A percentile compares a stretch with the other conserved stretches of the same genome.
These are phyloP conservation scores for Apophysomyces sp. DNA, from an alignment of 371 early-diverging fungal species.

Conservation along the genomic window DNA sequence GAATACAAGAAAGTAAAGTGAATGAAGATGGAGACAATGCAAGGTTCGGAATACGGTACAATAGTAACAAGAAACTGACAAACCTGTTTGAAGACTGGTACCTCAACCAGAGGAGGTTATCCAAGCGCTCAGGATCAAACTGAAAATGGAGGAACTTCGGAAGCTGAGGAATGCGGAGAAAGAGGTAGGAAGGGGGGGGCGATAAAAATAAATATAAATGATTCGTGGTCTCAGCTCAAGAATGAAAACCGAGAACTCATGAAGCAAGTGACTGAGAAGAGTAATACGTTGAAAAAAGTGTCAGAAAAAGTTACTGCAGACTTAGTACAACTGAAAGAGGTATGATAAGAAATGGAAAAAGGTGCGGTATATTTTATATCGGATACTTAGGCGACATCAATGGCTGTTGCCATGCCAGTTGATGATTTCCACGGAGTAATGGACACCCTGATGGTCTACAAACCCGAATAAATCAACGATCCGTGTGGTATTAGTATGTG, in stretches of 20 bases:
- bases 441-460: neutral
- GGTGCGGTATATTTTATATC: neutral
- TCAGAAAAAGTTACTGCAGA: neutral
- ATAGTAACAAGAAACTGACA: neutral
- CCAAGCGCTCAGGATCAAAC: slow-evolving; percentile 10
- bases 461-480: neutral
- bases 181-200: neutral
- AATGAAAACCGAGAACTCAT: slow-evolving; percentile 6
- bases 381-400: neutral
- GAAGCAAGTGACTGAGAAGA: slow-evolving; percentile 5
- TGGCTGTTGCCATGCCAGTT: neutral
- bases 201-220: neutral
- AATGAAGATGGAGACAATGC: neutral
- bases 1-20: neutral
- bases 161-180: slow-evolving; percentile 1
- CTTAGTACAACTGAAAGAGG: neutral
- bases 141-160: slow-evolving; percentile 10
- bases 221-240: neutral
- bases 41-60: neutral
- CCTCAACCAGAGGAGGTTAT: slow-evolving; percentile 6
- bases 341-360: neutral
- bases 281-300: neutral
- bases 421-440: neutral
- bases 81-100: neutral
- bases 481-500: neutral